These are phyloP conservation scores for Allodekkera sacchari DNA, from an alignment of 805 yeast genomes.

Conservation along the genomic window DNA sequence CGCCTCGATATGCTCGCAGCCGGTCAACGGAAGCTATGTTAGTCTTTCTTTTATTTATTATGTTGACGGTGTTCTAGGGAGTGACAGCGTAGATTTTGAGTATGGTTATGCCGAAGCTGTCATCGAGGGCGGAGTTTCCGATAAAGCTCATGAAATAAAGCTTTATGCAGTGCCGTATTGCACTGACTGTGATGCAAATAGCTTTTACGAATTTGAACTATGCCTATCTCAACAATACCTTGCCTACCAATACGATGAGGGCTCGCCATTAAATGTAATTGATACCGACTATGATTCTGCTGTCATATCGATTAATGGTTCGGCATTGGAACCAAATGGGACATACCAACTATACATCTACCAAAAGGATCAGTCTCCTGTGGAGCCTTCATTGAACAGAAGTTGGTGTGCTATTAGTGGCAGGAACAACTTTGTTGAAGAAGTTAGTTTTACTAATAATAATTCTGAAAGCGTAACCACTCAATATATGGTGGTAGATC, in stretches of 20 bases:
- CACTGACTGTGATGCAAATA: conserved; percentile 9
- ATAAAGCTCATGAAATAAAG: no score
- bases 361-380: conserved; percentile 28
- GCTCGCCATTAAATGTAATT: conserved; percentile 45
- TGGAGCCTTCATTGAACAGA: conserved; percentile 32
- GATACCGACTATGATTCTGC: conserved; percentile 69
- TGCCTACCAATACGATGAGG: conserved; percentile 62
- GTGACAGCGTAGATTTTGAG: conserved; percentile 11
- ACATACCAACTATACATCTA: conserved; percentile 39
- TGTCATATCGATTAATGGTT: conserved; percentile 47
- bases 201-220: conserved; percentile 52
- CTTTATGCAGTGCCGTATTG: conserved; percentile 22
- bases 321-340: conserved; percentile 2
- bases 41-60: no score
- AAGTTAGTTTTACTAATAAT: conserved; percentile 17
- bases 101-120: conserved; percentile 20
- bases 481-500: conserved; percentile 52
- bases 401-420: conserved; percentile 68
- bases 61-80: no score
- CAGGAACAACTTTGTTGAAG: conserved; percentile 15
- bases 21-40: no score
- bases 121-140: no score
- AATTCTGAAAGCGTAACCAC: no score
- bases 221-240: conserved; percentile 58
- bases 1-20: conserved; percentile 40